Base-by-base conservation (phyloP, 805 yeast genomes). In the Komagataella pseudopastoris region DNA sequence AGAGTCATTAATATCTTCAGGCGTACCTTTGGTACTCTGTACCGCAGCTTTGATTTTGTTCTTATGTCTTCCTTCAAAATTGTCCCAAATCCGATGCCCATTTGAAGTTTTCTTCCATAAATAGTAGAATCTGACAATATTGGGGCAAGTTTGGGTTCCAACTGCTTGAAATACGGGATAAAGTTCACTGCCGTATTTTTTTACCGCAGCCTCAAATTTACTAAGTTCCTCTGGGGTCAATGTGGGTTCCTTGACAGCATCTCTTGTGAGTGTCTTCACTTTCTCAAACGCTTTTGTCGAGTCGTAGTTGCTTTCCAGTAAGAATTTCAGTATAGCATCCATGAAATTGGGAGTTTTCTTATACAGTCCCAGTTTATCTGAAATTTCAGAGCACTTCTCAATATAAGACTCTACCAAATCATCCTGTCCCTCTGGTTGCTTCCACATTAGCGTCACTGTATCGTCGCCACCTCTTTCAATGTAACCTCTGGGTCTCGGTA, bases 101-200 rank as follows among this genome's bases (percentile, higher is more conserved):
- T 73, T 72, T 30, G 76, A 69, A 0, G 96, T 84, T 63, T 90
- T 90, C 65, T 90, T 90, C 98, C 98, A 91, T 51, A 88, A 68
- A 59, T 91, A 91, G 60, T 88, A 91, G 62, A 75, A 89, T 52
- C 97, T 68, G 1, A 91, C 98, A 55, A 89, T 72, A 83, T 83
- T 86, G 0, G 90, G 77, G 51, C 80, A 69, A 0, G 88, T 70
- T 58, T 86, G 95, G 0, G 89, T 75, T 30, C 75, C 76, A n/a
- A 91, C 93, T 52, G 75, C 78, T 60, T 81, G 77, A 56, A 62
- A 78, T 0, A 88, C 90, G 0, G 84, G 88, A 61, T 79, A 81
- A 24, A 93, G 67, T 58, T 90, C 96, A 59, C 86, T 81, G 4
- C 96, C 96, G 60, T 76, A 75, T 51, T 77, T 74, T 39, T 70